Conservation (phyloP, 306 rosid species). For the Cicer pinnatifidum region DNA sequence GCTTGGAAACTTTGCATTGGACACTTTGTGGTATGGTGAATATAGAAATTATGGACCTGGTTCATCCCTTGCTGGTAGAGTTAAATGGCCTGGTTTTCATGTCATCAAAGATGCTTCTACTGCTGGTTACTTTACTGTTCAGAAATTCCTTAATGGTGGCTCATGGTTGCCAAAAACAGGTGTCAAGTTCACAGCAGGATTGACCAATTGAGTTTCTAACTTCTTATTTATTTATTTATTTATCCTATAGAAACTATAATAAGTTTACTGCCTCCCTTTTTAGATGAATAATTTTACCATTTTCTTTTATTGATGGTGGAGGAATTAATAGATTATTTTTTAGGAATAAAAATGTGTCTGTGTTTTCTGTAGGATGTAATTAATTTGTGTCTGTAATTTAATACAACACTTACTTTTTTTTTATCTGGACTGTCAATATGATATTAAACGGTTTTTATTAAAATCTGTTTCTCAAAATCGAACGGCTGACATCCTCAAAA, state of each 20-base stretch:
- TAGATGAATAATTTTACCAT: slow-evolving; percentile 26
- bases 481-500: too few relatives aligned
- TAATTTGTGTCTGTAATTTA: too few relatives aligned
- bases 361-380: neutral
- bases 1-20: slow-evolving; percentile 73
- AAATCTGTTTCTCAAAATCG: too few relatives aligned
- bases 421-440: too few relatives aligned
- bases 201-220: slow-evolving; percentile 44
- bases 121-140: slow-evolving; percentile 60
- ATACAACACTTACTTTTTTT: too few relatives aligned
- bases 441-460: too few relatives aligned
- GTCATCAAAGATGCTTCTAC: slow-evolving; percentile 55
- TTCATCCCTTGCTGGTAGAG: slow-evolving; percentile 46
- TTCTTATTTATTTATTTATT: neutral
- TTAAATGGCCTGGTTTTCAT: slow-evolving; percentile 80
- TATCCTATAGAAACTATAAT: neutral
- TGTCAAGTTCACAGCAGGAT: slow-evolving; percentile 60
- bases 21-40: slow-evolving; percentile 89
- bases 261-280: slow-evolving; percentile 2
- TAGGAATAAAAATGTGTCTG: slow-evolving; percentile 21
- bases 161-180: slow-evolving; percentile 80
- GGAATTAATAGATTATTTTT: neutral
- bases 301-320: slow-evolving; percentile 30
- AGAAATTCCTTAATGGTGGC: slow-evolving; percentile 58
- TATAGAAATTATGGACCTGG: slow-evolving; percentile 77